Conservation (phyloP, 139 green algal genomes). For the Bryopsis sp. region DNA sequence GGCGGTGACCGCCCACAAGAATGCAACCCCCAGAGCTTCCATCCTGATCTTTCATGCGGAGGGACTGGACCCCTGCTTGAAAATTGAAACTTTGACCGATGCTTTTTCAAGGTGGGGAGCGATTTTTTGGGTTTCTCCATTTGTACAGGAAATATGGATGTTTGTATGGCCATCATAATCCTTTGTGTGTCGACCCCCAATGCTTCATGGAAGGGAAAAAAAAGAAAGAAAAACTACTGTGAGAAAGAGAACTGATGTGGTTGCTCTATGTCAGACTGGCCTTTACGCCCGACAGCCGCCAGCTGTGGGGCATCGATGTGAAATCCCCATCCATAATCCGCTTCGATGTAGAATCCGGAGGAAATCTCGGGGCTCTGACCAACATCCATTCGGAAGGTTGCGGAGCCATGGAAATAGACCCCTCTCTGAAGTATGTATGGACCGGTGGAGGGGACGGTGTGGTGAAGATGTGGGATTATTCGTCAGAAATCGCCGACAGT, state of each 20-base stretch:
- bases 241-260: too few relatives aligned
- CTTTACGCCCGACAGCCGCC: not conserved
- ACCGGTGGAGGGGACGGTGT: constrained; percentile 33
- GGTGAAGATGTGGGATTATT: constrained; percentile 30
- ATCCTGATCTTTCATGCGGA: not conserved
- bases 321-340: not conserved
- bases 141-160: too few relatives aligned
- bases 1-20: constrained; percentile 20
- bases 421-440: constrained; percentile 9
- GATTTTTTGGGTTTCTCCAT: too few relatives aligned
- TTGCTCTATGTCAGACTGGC: too few relatives aligned
- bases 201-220: too few relatives aligned
- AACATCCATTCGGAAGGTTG: not conserved
- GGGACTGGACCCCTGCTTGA: not conserved
- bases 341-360: not conserved
- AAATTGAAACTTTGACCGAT: not conserved
- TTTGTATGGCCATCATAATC: too few relatives aligned
- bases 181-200: too few relatives aligned
- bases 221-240: too few relatives aligned
- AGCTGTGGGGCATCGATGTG: not conserved
- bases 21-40: not conserved
- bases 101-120: not conserved
- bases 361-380: not conserved
- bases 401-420: constrained; percentile 15
- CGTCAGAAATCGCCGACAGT: not conserved